Conservation (phyloP, 2,329 filamentous ascomycete genomes). For the Sordariomycetes sp. region DNA sequence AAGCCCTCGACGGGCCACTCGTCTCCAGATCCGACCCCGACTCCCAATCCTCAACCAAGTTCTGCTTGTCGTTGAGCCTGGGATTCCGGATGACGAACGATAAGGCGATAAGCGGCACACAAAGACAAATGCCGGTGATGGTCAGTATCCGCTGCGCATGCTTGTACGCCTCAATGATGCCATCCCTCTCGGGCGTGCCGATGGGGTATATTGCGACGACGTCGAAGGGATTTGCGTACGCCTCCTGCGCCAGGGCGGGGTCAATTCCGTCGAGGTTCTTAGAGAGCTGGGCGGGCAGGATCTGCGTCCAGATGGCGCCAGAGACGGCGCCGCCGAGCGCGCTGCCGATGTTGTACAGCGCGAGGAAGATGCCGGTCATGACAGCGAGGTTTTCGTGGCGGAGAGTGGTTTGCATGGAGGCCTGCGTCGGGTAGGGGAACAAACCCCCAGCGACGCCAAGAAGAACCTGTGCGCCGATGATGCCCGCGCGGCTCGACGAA, state of each 20-base stretch:
- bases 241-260: conserved; percentile 21
- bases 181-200: conserved; percentile 29
- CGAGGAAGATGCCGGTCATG: conserved; percentile 52
- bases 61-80: conserved; percentile 33
- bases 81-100: conserved; percentile 31
- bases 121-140: conserved; percentile 37
- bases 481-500: conserved; percentile 34
- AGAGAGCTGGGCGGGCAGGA: conserved; percentile 34
- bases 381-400: conserved; percentile 47
- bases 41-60: conserved; percentile 20
- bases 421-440: conserved; percentile 41
- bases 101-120: conserved; percentile 34
- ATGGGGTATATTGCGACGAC: conserved; percentile 23
- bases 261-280: conserved; percentile 23
- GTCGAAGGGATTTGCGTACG: conserved; percentile 24
- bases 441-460: conserved; percentile 54
- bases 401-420: conserved; percentile 28
- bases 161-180: conserved; percentile 32
- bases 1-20: not conserved
- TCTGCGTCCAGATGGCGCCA: conserved; percentile 52
- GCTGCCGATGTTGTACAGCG: conserved; percentile 52
- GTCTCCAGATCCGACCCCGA: not conserved
- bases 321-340: conserved; percentile 50
- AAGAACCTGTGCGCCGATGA: conserved; percentile 52
- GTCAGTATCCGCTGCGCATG: conserved; percentile 33